phyloP scores from a whole-genome alignment of 2,329 filamentous ascomycete genomes.

The Sarocladium oryzae region DNA sequence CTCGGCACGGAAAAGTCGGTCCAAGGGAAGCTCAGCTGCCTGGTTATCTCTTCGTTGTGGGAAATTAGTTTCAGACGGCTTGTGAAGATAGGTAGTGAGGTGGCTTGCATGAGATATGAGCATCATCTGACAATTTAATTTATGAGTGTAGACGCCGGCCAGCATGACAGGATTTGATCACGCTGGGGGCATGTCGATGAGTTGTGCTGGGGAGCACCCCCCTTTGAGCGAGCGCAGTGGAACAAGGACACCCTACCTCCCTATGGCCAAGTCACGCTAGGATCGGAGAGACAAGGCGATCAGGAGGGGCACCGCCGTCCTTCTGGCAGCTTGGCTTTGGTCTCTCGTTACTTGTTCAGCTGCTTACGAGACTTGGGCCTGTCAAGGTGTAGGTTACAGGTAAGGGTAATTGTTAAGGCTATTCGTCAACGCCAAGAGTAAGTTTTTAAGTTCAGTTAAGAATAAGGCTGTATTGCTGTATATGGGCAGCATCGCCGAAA shows the following conservation, averaged over 20 bases:
- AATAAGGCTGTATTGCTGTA: background rate
- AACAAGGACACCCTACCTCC: too few species aligned
- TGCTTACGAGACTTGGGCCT: background rate
- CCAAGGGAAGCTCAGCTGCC: background rate
- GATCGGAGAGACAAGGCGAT: conserved; percentile 7
- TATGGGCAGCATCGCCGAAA: background rate
- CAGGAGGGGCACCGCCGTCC: background rate
- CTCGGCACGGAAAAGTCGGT: conserved; percentile 6
- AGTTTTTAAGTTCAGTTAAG: background rate
- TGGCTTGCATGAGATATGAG: background rate
- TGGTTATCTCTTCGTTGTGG: too few species aligned
- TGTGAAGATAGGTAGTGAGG: background rate
- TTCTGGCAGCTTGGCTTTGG: background rate
- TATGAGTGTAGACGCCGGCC: too few species aligned
- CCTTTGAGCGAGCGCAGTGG: too few species aligned
- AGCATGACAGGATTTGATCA: too few species aligned
- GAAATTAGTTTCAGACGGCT: background rate
- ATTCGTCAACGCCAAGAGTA: background rate
- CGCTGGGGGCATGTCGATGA: too few species aligned
- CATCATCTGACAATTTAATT: conserved; percentile 4
- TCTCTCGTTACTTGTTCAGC: background rate
- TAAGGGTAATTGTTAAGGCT: background rate
- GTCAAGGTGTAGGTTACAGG: background rate
- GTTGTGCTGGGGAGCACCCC: too few species aligned
- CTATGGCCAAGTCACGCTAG: conserved; percentile 7